phyloP scores from a whole-genome alignment of 768 basidiomycete species.

The Phlebiopsis gigantea region DNA sequence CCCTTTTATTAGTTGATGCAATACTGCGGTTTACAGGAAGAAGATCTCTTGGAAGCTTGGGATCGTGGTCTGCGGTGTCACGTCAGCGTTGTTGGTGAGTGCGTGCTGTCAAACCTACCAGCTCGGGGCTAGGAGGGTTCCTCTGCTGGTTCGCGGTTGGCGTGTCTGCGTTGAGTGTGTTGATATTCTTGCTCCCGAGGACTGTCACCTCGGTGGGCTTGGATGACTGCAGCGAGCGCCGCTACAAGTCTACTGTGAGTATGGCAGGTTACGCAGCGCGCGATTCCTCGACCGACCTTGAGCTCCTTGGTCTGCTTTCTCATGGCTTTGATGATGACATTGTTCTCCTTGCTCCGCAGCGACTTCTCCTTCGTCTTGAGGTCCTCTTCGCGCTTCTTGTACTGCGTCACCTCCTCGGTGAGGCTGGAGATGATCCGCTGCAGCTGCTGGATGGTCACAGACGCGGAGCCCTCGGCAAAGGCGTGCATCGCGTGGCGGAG shows the following conservation, averaged over 20 bases:
- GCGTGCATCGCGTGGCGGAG: constrained; percentile 17
- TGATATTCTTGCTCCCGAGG: background rate
- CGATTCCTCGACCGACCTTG: constrained; percentile 6
- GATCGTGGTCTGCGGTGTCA: constrained; percentile 6
- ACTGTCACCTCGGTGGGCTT: background rate
- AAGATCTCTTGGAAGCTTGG: constrained; percentile 12
- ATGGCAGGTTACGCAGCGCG: background rate
- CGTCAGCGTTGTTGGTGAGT: background rate
- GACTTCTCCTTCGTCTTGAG: constrained; percentile 11
- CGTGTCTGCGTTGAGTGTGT: background rate
- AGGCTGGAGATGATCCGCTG: constrained; percentile 14
- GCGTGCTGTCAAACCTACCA: constrained; percentile 7
- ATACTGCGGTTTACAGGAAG: constrained; percentile 3
- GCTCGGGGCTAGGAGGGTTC: background rate
- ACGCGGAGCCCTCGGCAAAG: constrained; percentile 14
- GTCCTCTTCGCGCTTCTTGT: constrained; percentile 15
- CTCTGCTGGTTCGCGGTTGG: background rate
- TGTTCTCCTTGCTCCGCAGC: constrained; percentile 12
- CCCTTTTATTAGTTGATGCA: constrained; percentile 7
- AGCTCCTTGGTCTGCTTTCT: constrained; percentile 16
- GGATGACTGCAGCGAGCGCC: constrained; percentile 12
- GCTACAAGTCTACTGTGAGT: constrained; percentile 1
- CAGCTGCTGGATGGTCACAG: constrained; percentile 15
- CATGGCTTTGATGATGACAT: constrained; percentile 18
- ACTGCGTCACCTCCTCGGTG: constrained; percentile 11